Base-by-base conservation (phyloP, 345 rosid species). In the Eucalyptus polybractea region DNA sequence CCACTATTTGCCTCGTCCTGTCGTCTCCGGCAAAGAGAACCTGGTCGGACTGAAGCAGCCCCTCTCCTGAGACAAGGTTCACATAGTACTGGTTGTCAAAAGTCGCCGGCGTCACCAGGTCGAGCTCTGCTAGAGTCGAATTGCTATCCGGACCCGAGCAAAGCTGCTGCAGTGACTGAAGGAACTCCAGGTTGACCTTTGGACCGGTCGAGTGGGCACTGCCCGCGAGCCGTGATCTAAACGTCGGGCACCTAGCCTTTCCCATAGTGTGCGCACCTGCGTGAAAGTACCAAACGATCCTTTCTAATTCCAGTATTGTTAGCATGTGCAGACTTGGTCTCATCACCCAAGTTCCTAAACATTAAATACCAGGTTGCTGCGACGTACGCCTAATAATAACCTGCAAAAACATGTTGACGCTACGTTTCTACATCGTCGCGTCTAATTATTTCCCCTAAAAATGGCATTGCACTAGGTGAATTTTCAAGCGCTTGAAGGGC, bases 11-110 rank as follows among this genome's bases (percentile, higher is more conserved):
- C 8, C 95, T 93, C 1, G 99, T 93, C 10, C 88, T 90, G 49
- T 93, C 95, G 56, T 94, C 92, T 12, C 93, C 91, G 14, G 92
- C 92, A 7, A 93, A 93, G 4, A 96, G 95, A 54, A 93, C 92
- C 92, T 95, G 98, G 90, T 97, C 99, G 1, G 98, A 96, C 11
- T 94, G 95, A 86, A 97, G 98, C 92, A 95, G 89, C 44, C 99
- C 99, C 86, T 97, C 94, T 2, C 97, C 97, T 0, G 98, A 95
- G 87, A 95, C 90, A 86, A 97, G 96, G 89, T 96, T 96, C 50
- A 94, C 87, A 65, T 92, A 96, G 93, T 97, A 97, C 88, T 96
- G 99, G 89, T 95, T 97, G 90, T 97, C 99, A 22, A 97, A 97
- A 2, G 97, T 96, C 13, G 95, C 93, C 0, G 98, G 99, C 0